These are phyloP conservation scores for Sarocladium brachiariae DNA, from an alignment of 2,329 filamentous ascomycete species.

Conservation along the genomic window DNA sequence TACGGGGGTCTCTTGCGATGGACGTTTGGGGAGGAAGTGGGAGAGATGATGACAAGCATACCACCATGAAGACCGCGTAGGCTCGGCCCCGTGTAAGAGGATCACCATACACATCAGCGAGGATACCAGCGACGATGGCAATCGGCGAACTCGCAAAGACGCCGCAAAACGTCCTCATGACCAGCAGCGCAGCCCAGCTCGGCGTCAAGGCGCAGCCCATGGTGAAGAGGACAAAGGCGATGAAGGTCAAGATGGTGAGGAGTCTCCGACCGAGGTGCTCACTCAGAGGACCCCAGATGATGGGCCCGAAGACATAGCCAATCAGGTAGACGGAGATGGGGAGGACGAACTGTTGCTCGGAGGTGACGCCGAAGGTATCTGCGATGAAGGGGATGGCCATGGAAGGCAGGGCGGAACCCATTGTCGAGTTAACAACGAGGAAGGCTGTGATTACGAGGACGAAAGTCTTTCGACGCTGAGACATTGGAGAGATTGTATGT, in stretches of 20 bases:
- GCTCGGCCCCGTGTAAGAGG: conserved; percentile 40
- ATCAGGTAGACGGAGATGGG: conserved; percentile 59
- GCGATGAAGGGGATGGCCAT: conserved; percentile 55
- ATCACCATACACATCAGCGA: conserved; percentile 59
- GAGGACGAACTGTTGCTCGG: conserved; percentile 38
- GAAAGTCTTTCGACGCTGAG: conserved; percentile 45
- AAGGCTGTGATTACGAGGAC: conserved; percentile 50
- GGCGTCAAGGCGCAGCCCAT: conserved; percentile 50
- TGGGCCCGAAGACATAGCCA: conserved; percentile 55
- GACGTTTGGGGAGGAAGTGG: background rate
- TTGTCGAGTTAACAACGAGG: conserved; percentile 60
- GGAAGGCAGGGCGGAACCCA: conserved; percentile 57
- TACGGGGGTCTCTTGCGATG: too few relatives aligned
- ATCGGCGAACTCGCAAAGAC: conserved; percentile 52
- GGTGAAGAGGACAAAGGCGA: conserved; percentile 42
- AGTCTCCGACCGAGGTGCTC: conserved; percentile 55
- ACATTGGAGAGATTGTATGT: background rate
- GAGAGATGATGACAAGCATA: conserved; percentile 17
- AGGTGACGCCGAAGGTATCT: conserved; percentile 48
- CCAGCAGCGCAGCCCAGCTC: conserved; percentile 43
- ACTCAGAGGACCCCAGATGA: conserved; percentile 58
- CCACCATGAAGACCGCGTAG: conserved; percentile 58
- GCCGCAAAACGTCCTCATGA: conserved; percentile 49
- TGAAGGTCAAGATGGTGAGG: conserved; percentile 38
- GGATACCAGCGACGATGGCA: conserved; percentile 54